These are phyloP conservation scores for Cercospora sojina DNA, from an alignment of 2,329 filamentous ascomycete genomes.

Conservation along the genomic window DNA sequence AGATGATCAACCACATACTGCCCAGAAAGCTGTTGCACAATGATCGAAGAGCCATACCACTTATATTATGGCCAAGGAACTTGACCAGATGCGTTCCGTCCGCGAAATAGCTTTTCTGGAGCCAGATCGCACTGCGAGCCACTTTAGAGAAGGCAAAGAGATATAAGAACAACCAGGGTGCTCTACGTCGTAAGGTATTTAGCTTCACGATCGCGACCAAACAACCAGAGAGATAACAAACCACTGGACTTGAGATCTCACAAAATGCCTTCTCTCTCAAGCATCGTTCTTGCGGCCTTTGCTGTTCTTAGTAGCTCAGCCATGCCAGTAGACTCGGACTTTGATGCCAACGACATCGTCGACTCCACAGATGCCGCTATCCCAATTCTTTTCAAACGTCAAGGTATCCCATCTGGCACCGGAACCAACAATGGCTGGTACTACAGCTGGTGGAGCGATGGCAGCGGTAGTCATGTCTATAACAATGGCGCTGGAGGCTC, in stretches of 20 bases:
- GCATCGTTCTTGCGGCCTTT: not conserved
- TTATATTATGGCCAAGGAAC: not conserved
- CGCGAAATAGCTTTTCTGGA: not conserved
- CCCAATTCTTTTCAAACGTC: not conserved
- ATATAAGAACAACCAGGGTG: not conserved
- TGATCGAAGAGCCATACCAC: not conserved
- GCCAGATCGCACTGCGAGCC: not conserved
- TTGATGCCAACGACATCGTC: not conserved
- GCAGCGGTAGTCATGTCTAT: conserved; percentile 51
- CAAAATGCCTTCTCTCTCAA: not conserved
- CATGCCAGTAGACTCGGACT: not conserved
- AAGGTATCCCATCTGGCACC: conserved; percentile 20
- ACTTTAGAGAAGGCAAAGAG: not conserved
- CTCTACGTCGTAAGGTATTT: not conserved
- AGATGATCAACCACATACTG: not conserved
- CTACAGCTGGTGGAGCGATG: conserved; percentile 62
- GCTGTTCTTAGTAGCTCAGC: not conserved
- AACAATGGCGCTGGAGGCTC: conserved; percentile 53
- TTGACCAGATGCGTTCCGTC: not conserved
- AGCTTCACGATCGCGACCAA: not conserved
- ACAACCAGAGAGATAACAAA: not conserved
- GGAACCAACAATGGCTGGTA: conserved; percentile 59
- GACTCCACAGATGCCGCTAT: not conserved
- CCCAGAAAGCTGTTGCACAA: not conserved
- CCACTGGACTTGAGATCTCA: not conserved